Base-by-base conservation (phyloP, 805 yeast genomes). In the Barnettozyma populi region DNA sequence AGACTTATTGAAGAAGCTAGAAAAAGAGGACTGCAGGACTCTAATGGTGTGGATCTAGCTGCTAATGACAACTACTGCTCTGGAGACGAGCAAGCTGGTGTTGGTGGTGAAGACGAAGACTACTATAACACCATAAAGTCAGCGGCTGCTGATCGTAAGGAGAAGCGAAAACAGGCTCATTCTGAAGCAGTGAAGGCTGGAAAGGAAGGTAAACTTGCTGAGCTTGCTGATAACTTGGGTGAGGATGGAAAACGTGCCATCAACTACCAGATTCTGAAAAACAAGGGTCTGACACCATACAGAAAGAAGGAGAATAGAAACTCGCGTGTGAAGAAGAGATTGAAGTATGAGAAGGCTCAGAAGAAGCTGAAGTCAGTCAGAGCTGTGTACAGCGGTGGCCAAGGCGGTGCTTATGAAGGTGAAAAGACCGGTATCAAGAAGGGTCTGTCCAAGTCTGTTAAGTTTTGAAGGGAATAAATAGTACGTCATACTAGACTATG, bases 381-480 rank as follows among this genome's bases (percentile, higher is more conserved):
- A 67, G 88, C 87, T 46, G 97, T 90, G n/a, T 90, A 84, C 74
- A 77, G 83, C 57, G 42, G 42, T 39, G 73, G 74, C 18, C 87
- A 79, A 44, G 73, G 79, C 52, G 86, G 89, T 54, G 83, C 96
- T 2, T 94, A 94, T 66, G 84, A 77, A 53, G 99, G 99, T 69
- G 99, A 94, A 67, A 77, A 80, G 72, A 90, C 97, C 18, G 99
- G 99, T 87, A 94, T 94, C 65, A 90, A 90, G 75, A 92, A 94
- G 79, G 89, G 89, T 56, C 64, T 92, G 45, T 76, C 95, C n/a
- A 84, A 88, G 67, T 84, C 95, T 60, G 90, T 88, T 62, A 86
- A 84, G 66, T 82, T 90, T 53, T 51, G 32, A 52, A 2, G 2
- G 9, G 20, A 16, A 13, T 7, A n/a, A 32, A n/a, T 32, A 32